These are phyloP conservation scores for Hymenoscyphus occultus DNA, from an alignment of 2,329 filamentous ascomycete species.

Conservation along the genomic window DNA sequence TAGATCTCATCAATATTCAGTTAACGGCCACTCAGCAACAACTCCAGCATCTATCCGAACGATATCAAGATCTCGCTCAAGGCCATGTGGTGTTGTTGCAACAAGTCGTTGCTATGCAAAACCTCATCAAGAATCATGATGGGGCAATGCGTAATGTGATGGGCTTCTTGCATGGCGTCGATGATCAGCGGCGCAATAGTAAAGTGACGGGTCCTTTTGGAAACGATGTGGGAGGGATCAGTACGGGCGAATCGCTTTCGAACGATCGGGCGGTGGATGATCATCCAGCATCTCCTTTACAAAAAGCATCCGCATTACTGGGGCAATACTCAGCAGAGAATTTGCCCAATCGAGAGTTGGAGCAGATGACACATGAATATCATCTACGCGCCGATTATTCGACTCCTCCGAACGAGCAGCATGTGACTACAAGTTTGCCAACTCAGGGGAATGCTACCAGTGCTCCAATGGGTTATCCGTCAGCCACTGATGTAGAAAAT, in stretches of 20 bases:
- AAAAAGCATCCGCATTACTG: slow-evolving; percentile 64
- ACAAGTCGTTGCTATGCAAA: slow-evolving; percentile 59
- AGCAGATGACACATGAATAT: slow-evolving; percentile 53
- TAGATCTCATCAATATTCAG: slow-evolving; percentile 84
- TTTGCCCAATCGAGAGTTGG: slow-evolving; percentile 61
- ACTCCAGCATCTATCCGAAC: slow-evolving; percentile 80
- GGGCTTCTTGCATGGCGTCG: slow-evolving; percentile 62
- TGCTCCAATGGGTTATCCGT: slow-evolving; percentile 39
- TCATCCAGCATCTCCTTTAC: slow-evolving; percentile 63
- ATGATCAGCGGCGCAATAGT: slow-evolving; percentile 62
- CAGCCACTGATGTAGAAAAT: slow-evolving; percentile 58
- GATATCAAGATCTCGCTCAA: slow-evolving; percentile 73
- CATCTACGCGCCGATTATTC: slow-evolving; percentile 34
- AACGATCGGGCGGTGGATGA: slow-evolving; percentile 46
- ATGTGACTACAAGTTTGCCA: slow-evolving; percentile 35
- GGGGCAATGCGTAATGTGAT: slow-evolving; percentile 69
- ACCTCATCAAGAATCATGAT: slow-evolving; percentile 65
- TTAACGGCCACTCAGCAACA: slow-evolving; percentile 89
- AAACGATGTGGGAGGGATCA: slow-evolving; percentile 39
- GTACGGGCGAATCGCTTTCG: slow-evolving; percentile 33
- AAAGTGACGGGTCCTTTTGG: slow-evolving; percentile 44
- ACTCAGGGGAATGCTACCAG: slow-evolving; percentile 45
- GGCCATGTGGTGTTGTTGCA: slow-evolving; percentile 61
- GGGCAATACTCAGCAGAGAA: slow-evolving; percentile 64
- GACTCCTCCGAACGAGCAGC: slow-evolving; percentile 34